Evolutionary conservation across 768 basidiomycete species (phyloP), one percentile per base, ranked within the genome.

Genomic region (Strobilomyces dryophilus): DNA sequence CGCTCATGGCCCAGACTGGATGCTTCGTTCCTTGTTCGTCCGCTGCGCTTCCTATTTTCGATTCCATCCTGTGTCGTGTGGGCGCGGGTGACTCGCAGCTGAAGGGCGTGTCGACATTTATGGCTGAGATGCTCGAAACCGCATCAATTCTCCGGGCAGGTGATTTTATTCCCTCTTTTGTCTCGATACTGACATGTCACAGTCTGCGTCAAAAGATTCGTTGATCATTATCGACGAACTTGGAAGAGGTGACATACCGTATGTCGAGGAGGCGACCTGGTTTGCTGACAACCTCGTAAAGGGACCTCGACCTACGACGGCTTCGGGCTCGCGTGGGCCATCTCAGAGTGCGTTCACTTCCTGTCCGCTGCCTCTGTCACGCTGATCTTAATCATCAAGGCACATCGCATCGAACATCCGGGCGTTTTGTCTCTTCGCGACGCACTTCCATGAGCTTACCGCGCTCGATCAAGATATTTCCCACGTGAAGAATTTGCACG

Each of bases 101-200:
- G 42, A 98, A 97, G 70, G 97, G 97, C 11, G 92, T 99, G 0
- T 95, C 93, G 24, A 99, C 95, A 0, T 99, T 99, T 69, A 98
- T 98, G 95, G 95, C 94, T 2, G 97, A 99, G 71, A 98, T 98
- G 97, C 79, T 99, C 27, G 97, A 99, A 70, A 98, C 95, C 0
- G 95, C 97, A 0, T 92, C 90, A 0, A 98, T 98, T 62, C 79
- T 99, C 40, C 80, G 87, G 62, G 92, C 92, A 35, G 27, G 83
- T 62, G 31, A 39, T n/a, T 49, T 43, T 18, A 32, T 55, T 12
- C 56, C 7, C 24, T 44, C 11, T 1, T 17, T 8, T 51, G 12
- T 39, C 7, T 8, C 21, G 1, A 2, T 3, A 12, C 8, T 65
- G 20, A 60, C 12, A 18, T 31, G 36, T 24, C 51, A 15, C 55